A percentile compares a stretch with the other conserved stretches of the same genome.
These are phyloP conservation scores for Umbelopsis vinacea DNA, from an alignment of 192 early-diverging fungal species.

Conservation along the genomic window DNA sequence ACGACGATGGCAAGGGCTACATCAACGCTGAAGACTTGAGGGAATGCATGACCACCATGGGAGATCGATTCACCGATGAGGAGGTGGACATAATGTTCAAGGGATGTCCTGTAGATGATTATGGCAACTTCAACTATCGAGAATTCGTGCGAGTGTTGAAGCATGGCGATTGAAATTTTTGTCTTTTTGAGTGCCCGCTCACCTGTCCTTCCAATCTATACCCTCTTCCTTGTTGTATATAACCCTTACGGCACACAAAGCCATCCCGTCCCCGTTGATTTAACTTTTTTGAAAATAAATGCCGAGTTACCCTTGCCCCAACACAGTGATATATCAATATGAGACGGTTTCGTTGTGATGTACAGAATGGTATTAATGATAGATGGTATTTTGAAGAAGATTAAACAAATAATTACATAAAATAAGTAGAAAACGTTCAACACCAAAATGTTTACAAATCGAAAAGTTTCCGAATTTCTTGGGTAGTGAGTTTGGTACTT, in stretches of 20 bases:
- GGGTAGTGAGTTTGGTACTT: slow-evolving; percentile 34
- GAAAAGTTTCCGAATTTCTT: slow-evolving; percentile 39
- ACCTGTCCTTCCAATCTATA: no score
- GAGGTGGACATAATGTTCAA: slow-evolving; percentile 96
- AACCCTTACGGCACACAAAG: background rate
- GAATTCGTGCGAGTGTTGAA: slow-evolving; percentile 93
- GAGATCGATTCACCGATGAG: slow-evolving; percentile 89
- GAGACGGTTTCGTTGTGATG: no score
- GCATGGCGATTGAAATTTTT: slow-evolving; percentile 76
- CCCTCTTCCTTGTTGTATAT: slow-evolving; percentile 15
- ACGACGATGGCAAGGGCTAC: slow-evolving; percentile 79
- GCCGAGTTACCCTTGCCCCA: no score
- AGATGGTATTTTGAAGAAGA: background rate
- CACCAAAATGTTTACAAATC: slow-evolving; percentile 17
- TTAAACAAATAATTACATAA: slow-evolving; percentile 8
- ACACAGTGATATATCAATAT: no score
- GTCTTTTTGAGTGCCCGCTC: no score
- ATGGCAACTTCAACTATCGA: slow-evolving; percentile 86
- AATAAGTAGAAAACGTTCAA: background rate
- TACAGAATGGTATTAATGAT: no score
- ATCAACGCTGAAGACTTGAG: slow-evolving; percentile 81
- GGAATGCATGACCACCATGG: slow-evolving; percentile 93
- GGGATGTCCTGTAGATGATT: slow-evolving; percentile 75
- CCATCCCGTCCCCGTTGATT: background rate
- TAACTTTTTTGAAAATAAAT: no score